A percentile compares a stretch with the other conserved stretches of the same genome.
These are phyloP conservation scores for Fusarium lyarnte DNA, from an alignment of 2,329 filamentous ascomycete genomes.

Conservation along the genomic window DNA sequence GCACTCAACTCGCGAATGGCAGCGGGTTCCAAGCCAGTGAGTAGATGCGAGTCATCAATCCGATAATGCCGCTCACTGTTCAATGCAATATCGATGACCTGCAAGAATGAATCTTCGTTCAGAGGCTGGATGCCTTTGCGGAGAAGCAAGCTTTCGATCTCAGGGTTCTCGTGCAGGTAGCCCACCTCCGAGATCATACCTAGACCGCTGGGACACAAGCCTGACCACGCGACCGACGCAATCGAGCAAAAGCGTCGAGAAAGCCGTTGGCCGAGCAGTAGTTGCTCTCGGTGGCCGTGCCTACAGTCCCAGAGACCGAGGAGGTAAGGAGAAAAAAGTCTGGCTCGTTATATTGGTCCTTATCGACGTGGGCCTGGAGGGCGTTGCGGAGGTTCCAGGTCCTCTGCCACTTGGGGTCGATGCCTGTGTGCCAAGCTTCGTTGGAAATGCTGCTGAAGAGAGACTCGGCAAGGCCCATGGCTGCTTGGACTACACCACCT, in stretches of 20 bases:
- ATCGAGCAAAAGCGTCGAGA: background rate
- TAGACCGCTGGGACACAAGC: background rate
- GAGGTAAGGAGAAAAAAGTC: background rate
- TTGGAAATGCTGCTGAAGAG: background rate
- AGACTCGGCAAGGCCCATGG: background rate
- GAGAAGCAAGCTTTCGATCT: background rate
- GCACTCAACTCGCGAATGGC: background rate
- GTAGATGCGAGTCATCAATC: background rate
- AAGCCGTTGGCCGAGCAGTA: background rate
- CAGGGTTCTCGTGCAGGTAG: background rate
- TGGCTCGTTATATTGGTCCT: background rate
- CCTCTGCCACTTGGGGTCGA: background rate
- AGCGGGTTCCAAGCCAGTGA: background rate
- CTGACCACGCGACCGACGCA: background rate
- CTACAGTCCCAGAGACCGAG: background rate
- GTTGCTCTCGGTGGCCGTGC: background rate
- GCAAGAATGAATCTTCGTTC: background rate
- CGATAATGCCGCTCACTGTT: background rate
- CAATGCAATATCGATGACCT: background rate
- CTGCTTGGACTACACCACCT: background rate
- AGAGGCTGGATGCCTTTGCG: background rate
- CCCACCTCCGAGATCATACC: background rate
- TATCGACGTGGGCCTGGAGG: accelerated
- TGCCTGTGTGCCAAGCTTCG: background rate
- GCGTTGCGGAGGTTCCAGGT: background rate